A percentile compares a stretch with the other conserved stretches of the same genome.
Conservation (phyloP, 192 early-diverging fungal genomes). For the Backusella tarrabulga region DNA sequence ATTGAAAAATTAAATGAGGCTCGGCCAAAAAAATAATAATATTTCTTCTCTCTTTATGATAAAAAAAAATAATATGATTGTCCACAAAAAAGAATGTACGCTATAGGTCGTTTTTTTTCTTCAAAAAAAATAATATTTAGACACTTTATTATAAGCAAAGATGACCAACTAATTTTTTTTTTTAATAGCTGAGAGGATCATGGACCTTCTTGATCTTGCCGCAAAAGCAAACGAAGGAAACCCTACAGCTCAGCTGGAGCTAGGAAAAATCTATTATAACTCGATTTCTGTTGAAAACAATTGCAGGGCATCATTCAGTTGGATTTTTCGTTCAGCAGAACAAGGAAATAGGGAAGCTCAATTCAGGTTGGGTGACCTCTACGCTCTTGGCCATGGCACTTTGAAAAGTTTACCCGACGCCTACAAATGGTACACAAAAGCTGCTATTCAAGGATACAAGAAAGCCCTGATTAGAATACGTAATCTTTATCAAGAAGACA, state of each 20-base stretch:
- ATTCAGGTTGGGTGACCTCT: background rate
- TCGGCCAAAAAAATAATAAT: background rate
- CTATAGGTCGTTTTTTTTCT: background rate
- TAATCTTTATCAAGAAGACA: background rate
- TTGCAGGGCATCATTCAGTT: background rate
- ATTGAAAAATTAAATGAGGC: background rate
- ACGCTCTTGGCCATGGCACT: background rate
- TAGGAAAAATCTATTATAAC: background rate
- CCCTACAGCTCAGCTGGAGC: background rate
- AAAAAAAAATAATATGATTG: background rate
- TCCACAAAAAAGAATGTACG: background rate
- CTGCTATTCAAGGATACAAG: background rate
- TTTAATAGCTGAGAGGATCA: background rate
- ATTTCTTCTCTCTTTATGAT: background rate
- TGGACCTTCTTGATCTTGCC: background rate
- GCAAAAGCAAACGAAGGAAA: background rate
- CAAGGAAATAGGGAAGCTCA: background rate
- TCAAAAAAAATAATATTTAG: background rate
- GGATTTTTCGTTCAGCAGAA: background rate
- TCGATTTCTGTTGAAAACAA: background rate
- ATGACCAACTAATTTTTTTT: background rate
- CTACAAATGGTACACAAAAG: background rate
- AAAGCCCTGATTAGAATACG: background rate
- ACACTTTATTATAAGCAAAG: background rate
- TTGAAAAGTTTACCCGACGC: background rate